These are phyloP conservation scores for Chrysanthemum seticuspe DNA, from an alignment of 129 eudicot species.

Conservation along the genomic window DNA sequence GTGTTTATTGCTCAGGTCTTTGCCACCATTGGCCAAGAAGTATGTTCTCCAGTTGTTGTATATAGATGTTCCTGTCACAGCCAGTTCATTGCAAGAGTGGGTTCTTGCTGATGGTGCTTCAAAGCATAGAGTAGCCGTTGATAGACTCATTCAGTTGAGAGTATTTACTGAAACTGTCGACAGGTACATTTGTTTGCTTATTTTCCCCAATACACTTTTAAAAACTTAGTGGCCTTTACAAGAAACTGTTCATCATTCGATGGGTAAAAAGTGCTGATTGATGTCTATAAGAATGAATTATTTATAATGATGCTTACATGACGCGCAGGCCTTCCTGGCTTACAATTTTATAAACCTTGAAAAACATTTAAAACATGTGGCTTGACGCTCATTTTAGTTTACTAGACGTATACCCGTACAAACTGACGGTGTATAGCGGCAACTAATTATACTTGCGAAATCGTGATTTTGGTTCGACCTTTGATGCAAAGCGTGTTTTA, in stretches of 20 bases:
- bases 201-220: neutral
- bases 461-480: too few species aligned
- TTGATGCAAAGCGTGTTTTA: too few species aligned
- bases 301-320: neutral
- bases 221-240: too few species aligned
- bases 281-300: constrained; percentile 1
- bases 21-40: constrained; percentile 93
- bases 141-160: constrained; percentile 82
- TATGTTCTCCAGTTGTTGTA: constrained; percentile 80
- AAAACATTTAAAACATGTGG: constrained; percentile 2
- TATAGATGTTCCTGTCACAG: constrained; percentile 67
- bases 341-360: neutral
- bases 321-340: constrained; percentile 10
- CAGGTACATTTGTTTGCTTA: constrained; percentile 40
- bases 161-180: constrained; percentile 70
- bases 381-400: neutral
- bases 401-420: too few species aligned
- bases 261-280: neutral
- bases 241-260: too few species aligned
- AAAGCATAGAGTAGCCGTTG: constrained; percentile 86
- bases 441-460: too few species aligned
- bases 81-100: constrained; percentile 80
- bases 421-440: too few species aligned
- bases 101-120: constrained; percentile 76
- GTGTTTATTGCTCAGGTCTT: constrained; percentile 50